Evolutionary conservation across 1,284 basidiomycete genomes (phyloP).

Genomic region (Kwoniella shivajii): DNA sequence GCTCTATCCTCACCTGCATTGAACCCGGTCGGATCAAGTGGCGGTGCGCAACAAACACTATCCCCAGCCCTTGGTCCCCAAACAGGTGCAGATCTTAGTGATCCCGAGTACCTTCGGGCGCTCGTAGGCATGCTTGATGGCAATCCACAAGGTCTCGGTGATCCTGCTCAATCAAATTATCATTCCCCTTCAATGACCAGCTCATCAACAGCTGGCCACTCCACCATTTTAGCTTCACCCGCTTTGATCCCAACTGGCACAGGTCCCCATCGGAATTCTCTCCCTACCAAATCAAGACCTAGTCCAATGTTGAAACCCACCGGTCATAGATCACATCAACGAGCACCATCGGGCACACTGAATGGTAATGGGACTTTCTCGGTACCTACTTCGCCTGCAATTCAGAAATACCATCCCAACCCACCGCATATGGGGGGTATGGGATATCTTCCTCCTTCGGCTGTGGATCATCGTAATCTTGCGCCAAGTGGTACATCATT

Average conservation of each 20-base stretch:
- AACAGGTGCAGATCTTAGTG: slow-evolving; percentile 34
- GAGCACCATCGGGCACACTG: slow-evolving; percentile 11
- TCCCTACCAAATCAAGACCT: slow-evolving; percentile 46
- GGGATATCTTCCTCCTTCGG: slow-evolving; percentile 43
- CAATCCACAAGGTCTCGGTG: slow-evolving; percentile 9
- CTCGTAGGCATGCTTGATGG: slow-evolving; percentile 40
- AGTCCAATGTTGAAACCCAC: slow-evolving; percentile 55
- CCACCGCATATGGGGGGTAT: slow-evolving; percentile 19
- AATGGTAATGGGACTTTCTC: slow-evolving; percentile 14
- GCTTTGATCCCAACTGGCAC: slow-evolving; percentile 21
- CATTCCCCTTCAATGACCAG: slow-evolving; percentile 19
- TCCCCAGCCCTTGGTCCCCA: slow-evolving; percentile 49
- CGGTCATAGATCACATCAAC: slow-evolving; percentile 36
- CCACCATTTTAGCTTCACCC: slow-evolving; percentile 18
- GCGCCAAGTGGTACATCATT: slow-evolving; percentile 19
- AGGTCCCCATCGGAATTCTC: slow-evolving; percentile 47
- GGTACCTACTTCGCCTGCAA: slow-evolving; percentile 35
- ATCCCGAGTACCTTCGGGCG: slow-evolving; percentile 46
- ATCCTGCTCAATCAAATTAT: slow-evolving; percentile 10
- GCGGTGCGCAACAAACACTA: slow-evolving; percentile 50
- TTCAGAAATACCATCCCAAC: slow-evolving; percentile 21
- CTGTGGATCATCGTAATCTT: slow-evolving; percentile 40
- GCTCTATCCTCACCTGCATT: slow-evolving; percentile 46
- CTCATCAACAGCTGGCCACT: slow-evolving; percentile 13
- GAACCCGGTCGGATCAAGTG: slow-evolving; percentile 47